Conservation (phyloP, 306 rosid genomes). For the Trichosanthes cucumerina region DNA sequence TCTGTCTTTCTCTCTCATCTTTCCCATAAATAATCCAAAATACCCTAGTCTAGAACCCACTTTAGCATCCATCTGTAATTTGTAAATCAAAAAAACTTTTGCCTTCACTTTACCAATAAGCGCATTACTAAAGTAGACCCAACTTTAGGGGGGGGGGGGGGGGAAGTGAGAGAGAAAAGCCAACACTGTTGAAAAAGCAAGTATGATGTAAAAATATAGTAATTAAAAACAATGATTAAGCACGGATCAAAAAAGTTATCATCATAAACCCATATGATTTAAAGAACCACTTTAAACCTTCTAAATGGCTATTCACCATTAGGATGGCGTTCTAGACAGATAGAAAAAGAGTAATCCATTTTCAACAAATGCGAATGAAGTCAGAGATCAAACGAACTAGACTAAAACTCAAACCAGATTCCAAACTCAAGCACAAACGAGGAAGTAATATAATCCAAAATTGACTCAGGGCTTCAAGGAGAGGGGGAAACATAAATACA, state of each 20-base stretch:
- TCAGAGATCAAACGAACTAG: background rate
- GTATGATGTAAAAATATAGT: background rate
- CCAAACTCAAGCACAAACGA: background rate
- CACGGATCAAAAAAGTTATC: background rate
- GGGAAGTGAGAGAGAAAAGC: background rate
- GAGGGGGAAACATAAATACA: background rate
- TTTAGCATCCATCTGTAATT: background rate
- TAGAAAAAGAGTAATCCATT: background rate
- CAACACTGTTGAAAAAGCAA: background rate
- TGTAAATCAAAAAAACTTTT: background rate
- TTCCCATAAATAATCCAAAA: background rate
- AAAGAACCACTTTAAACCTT: background rate
- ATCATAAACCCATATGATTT: slow-evolving; percentile 1
- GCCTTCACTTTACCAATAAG: background rate
- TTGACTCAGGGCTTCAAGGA: background rate
- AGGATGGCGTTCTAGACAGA: background rate
- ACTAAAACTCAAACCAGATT: background rate
- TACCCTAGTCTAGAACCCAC: background rate
- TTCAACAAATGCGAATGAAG: background rate
- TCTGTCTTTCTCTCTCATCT: background rate
- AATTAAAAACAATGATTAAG: background rate
- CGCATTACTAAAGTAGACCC: slow-evolving; percentile 5
- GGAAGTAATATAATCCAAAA: background rate
- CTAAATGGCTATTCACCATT: background rate
- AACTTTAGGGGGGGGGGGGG: background rate